phyloP scores from a whole-genome alignment of 306 rosid species.

The Bauhinia variegata region DNA sequence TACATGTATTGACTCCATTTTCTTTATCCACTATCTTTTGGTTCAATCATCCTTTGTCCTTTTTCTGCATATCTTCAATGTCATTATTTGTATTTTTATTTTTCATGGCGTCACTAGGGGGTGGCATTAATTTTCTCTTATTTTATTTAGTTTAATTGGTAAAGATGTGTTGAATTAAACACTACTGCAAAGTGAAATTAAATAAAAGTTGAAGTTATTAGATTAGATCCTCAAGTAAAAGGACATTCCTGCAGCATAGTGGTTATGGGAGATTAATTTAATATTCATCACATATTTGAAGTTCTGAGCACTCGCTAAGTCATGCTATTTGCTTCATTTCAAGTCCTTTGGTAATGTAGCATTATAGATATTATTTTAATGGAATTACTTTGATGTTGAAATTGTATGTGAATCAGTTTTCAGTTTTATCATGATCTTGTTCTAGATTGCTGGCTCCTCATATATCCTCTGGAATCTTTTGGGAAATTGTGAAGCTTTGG shows the following conservation, averaged over 20 bases:
- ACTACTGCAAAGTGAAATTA: neutral
- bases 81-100: neutral
- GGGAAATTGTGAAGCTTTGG: conserved; percentile 79
- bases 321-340: neutral
- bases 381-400: conserved; percentile 1
- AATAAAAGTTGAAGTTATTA: too few species aligned
- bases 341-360: neutral
- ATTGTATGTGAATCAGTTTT: conserved; percentile 19
- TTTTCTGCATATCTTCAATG: neutral
- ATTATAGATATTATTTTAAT: neutral
- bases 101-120: neutral
- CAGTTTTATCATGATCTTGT: conserved; percentile 33
- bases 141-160: neutral
- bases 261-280: neutral
- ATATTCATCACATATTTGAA: neutral
- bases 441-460: conserved; percentile 76
- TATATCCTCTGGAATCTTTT: conserved; percentile 79
- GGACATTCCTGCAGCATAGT: neutral
- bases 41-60: neutral
- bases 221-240: neutral
- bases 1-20: neutral
- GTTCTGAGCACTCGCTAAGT: neutral
- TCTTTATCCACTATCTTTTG: neutral
- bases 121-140: neutral
- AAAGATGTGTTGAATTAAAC: neutral